phyloP scores from a whole-genome alignment of 2,329 filamentous ascomycete genomes.

The Trichoderma lentiforme region DNA sequence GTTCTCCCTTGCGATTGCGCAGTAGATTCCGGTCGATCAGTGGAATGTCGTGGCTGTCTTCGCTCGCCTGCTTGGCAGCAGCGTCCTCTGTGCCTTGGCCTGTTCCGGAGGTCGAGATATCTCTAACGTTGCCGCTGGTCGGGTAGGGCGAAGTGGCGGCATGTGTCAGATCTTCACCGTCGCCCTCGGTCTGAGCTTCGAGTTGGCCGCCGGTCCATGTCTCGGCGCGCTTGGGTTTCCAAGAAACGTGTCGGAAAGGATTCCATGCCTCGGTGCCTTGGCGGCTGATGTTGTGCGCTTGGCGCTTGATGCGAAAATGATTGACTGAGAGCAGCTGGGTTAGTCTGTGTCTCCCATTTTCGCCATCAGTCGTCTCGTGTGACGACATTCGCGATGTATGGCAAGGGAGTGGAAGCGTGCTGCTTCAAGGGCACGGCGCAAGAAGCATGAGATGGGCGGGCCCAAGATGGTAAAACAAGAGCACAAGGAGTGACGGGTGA shows the following conservation, averaged over 20 bases:
- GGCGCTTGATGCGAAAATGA: slow-evolving; percentile 42
- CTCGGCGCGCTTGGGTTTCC: slow-evolving; percentile 26
- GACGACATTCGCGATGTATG: slow-evolving; percentile 15
- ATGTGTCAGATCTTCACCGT: slow-evolving; percentile 35
- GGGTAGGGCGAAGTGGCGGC: slow-evolving; percentile 33
- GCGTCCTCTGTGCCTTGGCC: slow-evolving; percentile 25
- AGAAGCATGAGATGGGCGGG: slow-evolving; percentile 14
- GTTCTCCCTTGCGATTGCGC: slow-evolving; percentile 32
- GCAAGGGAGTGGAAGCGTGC: slow-evolving; percentile 8
- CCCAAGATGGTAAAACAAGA: background rate
- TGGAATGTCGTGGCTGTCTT: slow-evolving; percentile 23
- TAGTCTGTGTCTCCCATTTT: slow-evolving; percentile 12
- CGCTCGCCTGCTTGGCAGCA: slow-evolving; percentile 21
- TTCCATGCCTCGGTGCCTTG: slow-evolving; percentile 40
- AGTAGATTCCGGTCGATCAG: slow-evolving; percentile 26
- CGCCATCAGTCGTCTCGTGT: background rate
- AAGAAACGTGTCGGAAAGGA: slow-evolving; percentile 42
- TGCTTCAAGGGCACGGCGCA: slow-evolving; percentile 5
- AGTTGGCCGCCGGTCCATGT: slow-evolving; percentile 36
- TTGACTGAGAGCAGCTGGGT: slow-evolving; percentile 39
- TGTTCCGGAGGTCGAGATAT: slow-evolving; percentile 28
- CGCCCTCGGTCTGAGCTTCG: slow-evolving; percentile 31
- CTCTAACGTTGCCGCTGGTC: slow-evolving; percentile 17
- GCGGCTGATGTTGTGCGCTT: slow-evolving; percentile 43
- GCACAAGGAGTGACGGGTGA: background rate